Evolutionary conservation across 306 rosid genomes (phyloP).

Genomic region (Hippophae rhamnoides): DNA sequence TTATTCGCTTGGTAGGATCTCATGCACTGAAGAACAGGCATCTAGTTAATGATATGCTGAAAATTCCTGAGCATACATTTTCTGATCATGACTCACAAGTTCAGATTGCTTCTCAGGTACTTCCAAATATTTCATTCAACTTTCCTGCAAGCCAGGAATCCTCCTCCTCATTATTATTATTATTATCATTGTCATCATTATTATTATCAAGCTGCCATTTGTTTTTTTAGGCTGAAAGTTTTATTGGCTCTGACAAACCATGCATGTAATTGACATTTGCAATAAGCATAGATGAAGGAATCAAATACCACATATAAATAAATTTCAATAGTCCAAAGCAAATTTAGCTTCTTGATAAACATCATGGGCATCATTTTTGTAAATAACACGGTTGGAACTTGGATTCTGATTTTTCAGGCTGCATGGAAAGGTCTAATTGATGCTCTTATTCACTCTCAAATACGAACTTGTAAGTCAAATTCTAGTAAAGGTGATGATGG

Average conservation of each 20-base stretch:
- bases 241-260: background rate
- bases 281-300: too few relatives aligned
- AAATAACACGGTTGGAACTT: background rate
- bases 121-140: background rate
- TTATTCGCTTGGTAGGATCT: slow-evolving; percentile 59
- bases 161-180: background rate
- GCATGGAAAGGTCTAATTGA: slow-evolving; percentile 87
- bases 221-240: background rate
- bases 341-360: background rate
- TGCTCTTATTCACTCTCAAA: slow-evolving; percentile 51
- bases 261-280: background rate
- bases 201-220: background rate
- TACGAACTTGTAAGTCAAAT: slow-evolving; percentile 23
- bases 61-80: slow-evolving; percentile 74
- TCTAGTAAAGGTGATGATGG: slow-evolving; percentile 20
- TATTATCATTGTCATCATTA: too few relatives aligned
- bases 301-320: background rate
- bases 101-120: slow-evolving; percentile 81
- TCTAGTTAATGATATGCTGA: slow-evolving; percentile 67
- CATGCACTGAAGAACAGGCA: slow-evolving; percentile 55
- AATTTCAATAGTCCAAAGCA: too few relatives aligned
- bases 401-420: slow-evolving; percentile 32
- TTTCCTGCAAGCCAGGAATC: background rate
- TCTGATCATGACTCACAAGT: slow-evolving; percentile 68
- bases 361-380: background rate